Conservation (phyloP, 1,284 basidiomycete genomes). For the Entoloma clypeatum region DNA sequence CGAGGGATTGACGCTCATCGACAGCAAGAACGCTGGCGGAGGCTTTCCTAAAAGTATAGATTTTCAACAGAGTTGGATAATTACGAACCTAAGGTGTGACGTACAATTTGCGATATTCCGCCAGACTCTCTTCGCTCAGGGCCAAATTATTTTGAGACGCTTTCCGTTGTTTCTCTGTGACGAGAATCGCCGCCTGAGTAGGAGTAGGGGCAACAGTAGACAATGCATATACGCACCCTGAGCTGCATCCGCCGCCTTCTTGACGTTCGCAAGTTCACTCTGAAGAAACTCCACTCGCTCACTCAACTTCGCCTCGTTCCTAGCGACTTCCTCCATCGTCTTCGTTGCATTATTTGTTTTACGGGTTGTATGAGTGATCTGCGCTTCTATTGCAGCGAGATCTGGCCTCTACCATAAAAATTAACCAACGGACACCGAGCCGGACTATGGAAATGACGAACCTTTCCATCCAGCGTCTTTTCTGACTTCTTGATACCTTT, state of each 20-base stretch:
- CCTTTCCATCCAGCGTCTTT: constrained; percentile 81
- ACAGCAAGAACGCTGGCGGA: constrained; percentile 76
- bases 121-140: constrained; percentile 79
- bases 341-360: constrained; percentile 72
- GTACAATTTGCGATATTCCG: constrained; percentile 84
- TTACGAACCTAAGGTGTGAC: constrained; percentile 25
- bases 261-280: constrained; percentile 65
- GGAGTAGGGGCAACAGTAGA: constrained; percentile 5
- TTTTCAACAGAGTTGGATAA: not conserved
- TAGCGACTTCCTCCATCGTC: constrained; percentile 61
- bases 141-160: constrained; percentile 74
- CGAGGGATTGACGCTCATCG: constrained; percentile 84
- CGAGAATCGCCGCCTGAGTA: constrained; percentile 1
- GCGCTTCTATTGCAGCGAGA: constrained; percentile 77
- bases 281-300: constrained; percentile 56
- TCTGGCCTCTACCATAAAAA: constrained; percentile 64
- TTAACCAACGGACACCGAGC: not conserved
- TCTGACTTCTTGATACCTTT: constrained; percentile 78
- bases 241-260: constrained; percentile 71
- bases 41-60: constrained; percentile 56
- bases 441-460: constrained; percentile 26
- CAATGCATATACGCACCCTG: constrained; percentile 47
- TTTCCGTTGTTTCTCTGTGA: constrained; percentile 69
- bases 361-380: constrained; percentile 80
- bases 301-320: constrained; percentile 66